phyloP scores from a whole-genome alignment of 768 basidiomycete genomes.

The Boletus barrowsii region DNA sequence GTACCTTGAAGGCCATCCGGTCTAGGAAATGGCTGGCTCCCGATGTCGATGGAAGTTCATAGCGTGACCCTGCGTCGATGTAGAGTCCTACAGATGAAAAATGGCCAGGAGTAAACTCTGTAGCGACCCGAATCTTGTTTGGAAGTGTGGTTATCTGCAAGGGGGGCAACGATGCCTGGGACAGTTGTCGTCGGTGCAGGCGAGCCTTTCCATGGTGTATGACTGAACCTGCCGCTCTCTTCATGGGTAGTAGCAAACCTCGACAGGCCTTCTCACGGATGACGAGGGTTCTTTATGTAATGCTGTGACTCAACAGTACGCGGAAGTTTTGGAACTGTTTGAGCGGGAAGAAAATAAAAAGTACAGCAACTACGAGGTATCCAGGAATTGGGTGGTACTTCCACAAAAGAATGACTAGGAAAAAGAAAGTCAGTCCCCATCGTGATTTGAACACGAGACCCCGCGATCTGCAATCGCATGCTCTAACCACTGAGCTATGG shows the following conservation, averaged over 20 bases:
- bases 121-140: conserved; percentile 90
- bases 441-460: conserved; percentile 60
- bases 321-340: no score
- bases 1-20: conserved; percentile 94
- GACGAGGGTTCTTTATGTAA: conserved; percentile 3
- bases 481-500: conserved; percentile 50
- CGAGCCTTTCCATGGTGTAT: conserved; percentile 34
- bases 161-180: conserved; percentile 32
- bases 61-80: conserved; percentile 89
- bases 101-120: conserved; percentile 87
- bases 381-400: no score
- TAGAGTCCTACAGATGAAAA: conserved; percentile 93
- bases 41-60: conserved; percentile 67
- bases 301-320: no score
- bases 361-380: no score
- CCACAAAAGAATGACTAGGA: conserved; percentile 5
- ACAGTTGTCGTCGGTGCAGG: conserved; percentile 24
- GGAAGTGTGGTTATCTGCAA: conserved; percentile 79
- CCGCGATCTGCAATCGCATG: conserved; percentile 59
- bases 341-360: not conserved
- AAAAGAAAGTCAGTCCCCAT: conserved; percentile 35
- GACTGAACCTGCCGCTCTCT: conserved; percentile 36
- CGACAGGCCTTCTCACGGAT: conserved; percentile 1
- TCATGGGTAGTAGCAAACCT: conserved; percentile 32
- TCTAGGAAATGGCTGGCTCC: conserved; percentile 93